Evolutionary conservation across 257 asterid species (phyloP).

Genomic region (Avicennia marina): DNA sequence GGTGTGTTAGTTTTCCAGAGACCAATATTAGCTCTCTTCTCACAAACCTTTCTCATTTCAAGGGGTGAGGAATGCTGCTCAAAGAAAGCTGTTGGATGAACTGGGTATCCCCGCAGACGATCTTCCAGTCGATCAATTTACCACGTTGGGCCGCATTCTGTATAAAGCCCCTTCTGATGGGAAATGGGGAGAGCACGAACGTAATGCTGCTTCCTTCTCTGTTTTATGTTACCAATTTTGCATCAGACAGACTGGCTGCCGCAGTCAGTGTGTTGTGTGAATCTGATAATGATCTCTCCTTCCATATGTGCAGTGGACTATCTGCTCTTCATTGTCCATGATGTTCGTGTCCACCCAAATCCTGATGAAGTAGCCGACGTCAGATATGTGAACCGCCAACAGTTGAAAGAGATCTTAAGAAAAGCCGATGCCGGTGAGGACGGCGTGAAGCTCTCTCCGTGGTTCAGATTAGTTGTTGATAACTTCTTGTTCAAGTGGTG

Average conservation of each 20-base stretch:
- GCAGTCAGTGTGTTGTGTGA: no score
- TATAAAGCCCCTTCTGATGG: conserved; percentile 88
- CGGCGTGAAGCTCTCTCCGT: conserved; percentile 78
- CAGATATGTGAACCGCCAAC: conserved; percentile 58
- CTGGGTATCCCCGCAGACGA: conserved; percentile 69
- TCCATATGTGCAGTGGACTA: conserved; percentile 69
- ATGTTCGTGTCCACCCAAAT: conserved; percentile 59
- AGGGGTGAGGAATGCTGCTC: conserved; percentile 87
- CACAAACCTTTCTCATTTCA: neutral
- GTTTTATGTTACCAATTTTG: no score
- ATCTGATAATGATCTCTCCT: neutral
- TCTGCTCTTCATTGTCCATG: conserved; percentile 72
- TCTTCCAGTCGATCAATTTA: conserved; percentile 63
- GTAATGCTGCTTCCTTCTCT: conserved; percentile 24
- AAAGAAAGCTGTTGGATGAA: conserved; percentile 76
- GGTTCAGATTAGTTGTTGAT: conserved; percentile 82
- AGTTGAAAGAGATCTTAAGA: conserved; percentile 60
- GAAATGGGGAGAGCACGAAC: conserved; percentile 87
- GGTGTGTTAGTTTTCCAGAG: neutral
- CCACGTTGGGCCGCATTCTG: conserved; percentile 63
- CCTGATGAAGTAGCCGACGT: conserved; percentile 77
- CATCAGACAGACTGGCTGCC: no score
- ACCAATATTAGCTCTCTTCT: neutral
- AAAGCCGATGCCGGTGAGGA: conserved; percentile 86
- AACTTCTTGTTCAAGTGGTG: conserved; percentile 92